Evolutionary conservation across 2,329 filamentous ascomycete species (phyloP).

Genomic region (Spiromastix sp.): DNA sequence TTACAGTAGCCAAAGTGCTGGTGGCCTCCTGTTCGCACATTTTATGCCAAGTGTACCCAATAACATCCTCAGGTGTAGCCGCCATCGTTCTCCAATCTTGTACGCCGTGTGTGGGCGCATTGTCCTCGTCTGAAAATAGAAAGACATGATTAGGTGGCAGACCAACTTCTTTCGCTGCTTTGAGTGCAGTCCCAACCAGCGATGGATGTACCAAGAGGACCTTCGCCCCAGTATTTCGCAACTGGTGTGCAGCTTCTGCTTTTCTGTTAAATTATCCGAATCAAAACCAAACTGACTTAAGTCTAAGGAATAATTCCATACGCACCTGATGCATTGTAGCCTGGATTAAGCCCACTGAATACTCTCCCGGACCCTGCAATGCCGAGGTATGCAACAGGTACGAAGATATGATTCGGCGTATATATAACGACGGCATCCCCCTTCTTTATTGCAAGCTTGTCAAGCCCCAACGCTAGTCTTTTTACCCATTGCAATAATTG

Average conservation of each 20-base stretch:
- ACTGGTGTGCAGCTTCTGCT: conserved; percentile 42
- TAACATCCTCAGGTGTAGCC: not conserved
- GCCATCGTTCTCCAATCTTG: conserved; percentile 13
- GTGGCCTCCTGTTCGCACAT: not conserved
- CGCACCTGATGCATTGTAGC: conserved; percentile 32
- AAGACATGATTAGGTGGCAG: conserved; percentile 14
- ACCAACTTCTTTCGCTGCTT: conserved; percentile 16
- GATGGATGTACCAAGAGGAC: conserved; percentile 40
- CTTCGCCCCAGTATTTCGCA: conserved; percentile 42
- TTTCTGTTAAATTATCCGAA: not conserved
- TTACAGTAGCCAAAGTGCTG: conserved; percentile 33
- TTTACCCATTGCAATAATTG: conserved; percentile 43
- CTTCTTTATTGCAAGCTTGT: conserved; percentile 34
- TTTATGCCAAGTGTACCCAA: not conserved
- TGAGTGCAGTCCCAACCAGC: conserved; percentile 34
- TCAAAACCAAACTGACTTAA: not conserved
- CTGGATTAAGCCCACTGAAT: conserved; percentile 47
- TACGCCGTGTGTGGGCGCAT: conserved; percentile 10
- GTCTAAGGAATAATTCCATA: not conserved
- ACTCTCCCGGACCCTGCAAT: conserved; percentile 43
- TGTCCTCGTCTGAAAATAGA: conserved; percentile 14
- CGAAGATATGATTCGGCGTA: conserved; percentile 46
- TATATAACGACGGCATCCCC: conserved; percentile 46
- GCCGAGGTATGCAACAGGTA: conserved; percentile 45
- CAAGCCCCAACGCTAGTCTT: conserved; percentile 40